Evolutionary conservation across 1,284 basidiomycete species (phyloP).

Genomic region (Boletellus deceptivus): DNA sequence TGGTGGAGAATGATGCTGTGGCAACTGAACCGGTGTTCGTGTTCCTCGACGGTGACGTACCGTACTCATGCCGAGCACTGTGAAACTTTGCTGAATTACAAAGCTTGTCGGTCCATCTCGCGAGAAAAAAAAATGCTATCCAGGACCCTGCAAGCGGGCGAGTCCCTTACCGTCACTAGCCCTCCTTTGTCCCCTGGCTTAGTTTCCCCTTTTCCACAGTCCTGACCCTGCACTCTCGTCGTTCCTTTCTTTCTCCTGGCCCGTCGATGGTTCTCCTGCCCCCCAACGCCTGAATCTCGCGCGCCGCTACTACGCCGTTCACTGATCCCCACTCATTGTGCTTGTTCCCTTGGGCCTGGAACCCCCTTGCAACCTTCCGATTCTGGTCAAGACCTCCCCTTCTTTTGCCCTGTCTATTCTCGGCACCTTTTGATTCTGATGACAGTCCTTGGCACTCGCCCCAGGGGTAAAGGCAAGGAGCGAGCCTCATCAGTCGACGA

Average conservation of each 20-base stretch:
- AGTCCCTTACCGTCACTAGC: constrained; percentile 5
- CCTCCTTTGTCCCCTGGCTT: no score
- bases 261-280: constrained; percentile 17
- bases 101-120: constrained; percentile 14
- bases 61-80: not conserved
- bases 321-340: not conserved
- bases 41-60: no score
- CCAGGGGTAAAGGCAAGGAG: constrained; percentile 16
- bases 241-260: not conserved
- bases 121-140: no score
- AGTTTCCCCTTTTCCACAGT: not conserved
- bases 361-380: not conserved
- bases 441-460: constrained; percentile 7
- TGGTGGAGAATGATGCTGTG: not conserved
- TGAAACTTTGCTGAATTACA: constrained; percentile 5
- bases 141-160: no score
- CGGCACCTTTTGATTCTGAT: constrained; percentile 6
- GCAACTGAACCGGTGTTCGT: no score
- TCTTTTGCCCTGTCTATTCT: not conserved
- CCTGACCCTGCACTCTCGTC: not conserved
- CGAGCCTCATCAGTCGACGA: constrained; percentile 31
- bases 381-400: no score
- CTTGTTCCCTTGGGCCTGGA: not conserved
- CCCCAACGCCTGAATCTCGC: constrained; percentile 20
- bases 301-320: constrained; percentile 14